Base-by-base conservation (phyloP, 176 grass and related monocot genomes). In the Otatea glauca region DNA sequence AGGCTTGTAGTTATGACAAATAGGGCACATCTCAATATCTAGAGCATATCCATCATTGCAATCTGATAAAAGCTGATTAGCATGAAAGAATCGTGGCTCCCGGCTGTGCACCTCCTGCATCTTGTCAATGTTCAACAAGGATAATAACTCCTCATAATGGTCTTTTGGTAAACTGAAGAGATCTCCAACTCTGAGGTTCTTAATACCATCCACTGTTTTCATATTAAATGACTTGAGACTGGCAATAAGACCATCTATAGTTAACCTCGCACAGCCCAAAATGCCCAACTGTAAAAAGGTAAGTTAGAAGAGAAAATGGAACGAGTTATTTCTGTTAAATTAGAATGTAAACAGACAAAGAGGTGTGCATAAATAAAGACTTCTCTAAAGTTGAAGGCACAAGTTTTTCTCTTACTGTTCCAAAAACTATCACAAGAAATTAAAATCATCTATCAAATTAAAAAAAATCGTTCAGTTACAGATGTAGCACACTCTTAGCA, bases 11-110 rank as follows among this genome's bases (percentile, higher is more conserved):
- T 90, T 99, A 24, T 87, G 58, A 68, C 97, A 99, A 10, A 43
- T 42, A 35, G 91, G 97, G 42, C 97, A 99, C 50, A 72, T 79
- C 75, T 99, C 92, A 84, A 99, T 92, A 85, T 99, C 97, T 74
- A 99, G 81, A 63, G 75, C 70, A 79, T 75, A 85, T 65, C 88
- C 68, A 64, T 92, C 91, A 84, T 70, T 79, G 76, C 81, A 98
- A 70, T 42, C 87, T 86, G 51, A 75, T 82, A 90, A 88, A 88
- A 66, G 68, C 10, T 51, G 79, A 54, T 61, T 77, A 82, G 77
- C 55, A 88, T 92, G 89, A 62, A 88, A 86, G 73, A 94, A 89
- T 32, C 86, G 65, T 64, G 84, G 81, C 67, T 84, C 89, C 43
- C 20, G 81, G 64, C 63, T 69, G 45, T 75, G 75, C 61, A 50